Evolutionary conservation across 1,139 yeast species (phyloP).

Genomic region (Saccharomyces hybrid): DNA sequence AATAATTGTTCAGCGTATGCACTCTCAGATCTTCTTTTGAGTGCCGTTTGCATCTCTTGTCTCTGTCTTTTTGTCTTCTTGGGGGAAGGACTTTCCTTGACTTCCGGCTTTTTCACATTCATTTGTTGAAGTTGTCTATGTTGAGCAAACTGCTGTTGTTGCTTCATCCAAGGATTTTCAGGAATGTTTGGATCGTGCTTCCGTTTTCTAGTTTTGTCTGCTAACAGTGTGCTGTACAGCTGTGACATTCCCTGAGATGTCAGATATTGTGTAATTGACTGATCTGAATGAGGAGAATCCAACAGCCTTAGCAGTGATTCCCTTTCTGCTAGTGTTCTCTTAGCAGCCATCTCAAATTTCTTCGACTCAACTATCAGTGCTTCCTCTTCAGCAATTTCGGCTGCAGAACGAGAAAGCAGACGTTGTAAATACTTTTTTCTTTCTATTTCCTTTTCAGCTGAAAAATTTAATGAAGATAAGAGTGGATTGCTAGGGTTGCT

Average conservation of each 20-base stretch:
- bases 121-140: slow-evolving; percentile 40
- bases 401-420: slow-evolving; percentile 76
- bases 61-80: slow-evolving; percentile 32
- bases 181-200: slow-evolving; percentile 37
- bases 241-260: slow-evolving; percentile 88
- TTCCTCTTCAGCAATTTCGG: slow-evolving; percentile 97
- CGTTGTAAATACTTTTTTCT: slow-evolving; percentile 76
- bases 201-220: slow-evolving; percentile 63
- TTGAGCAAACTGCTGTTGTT: slow-evolving; percentile 35
- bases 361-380: slow-evolving; percentile 88
- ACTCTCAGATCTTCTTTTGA: slow-evolving; percentile 29
- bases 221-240: slow-evolving; percentile 71
- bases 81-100: slow-evolving; percentile 14
- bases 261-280: slow-evolving; percentile 71
- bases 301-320: slow-evolving; percentile 67
- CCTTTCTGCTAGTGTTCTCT: slow-evolving; percentile 78
- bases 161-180: slow-evolving; percentile 39
- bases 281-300: slow-evolving; percentile 69
- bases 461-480: slow-evolving; percentile 41
- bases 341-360: slow-evolving; percentile 86
- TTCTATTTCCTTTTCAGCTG: slow-evolving; percentile 61
- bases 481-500: slow-evolving; percentile 39
- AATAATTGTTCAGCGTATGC: slow-evolving; percentile 33
- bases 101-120: slow-evolving; percentile 33
- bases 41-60: slow-evolving; percentile 27